phyloP scores from a whole-genome alignment of 495 filamentous ascomycete genomes.

The Aspergillus sclerotiicarbonarius region DNA sequence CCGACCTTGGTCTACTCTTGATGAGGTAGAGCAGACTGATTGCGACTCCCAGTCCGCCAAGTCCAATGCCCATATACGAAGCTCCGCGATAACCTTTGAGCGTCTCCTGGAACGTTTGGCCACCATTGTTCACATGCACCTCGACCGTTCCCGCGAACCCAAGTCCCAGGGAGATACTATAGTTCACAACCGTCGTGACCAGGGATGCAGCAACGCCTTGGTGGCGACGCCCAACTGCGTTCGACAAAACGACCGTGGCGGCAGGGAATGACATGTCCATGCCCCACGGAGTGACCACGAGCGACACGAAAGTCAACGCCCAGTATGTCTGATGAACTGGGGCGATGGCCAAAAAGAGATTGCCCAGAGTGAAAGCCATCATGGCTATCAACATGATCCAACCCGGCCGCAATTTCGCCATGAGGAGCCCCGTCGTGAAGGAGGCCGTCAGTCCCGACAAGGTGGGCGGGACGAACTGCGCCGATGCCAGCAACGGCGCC shows the following conservation, averaged over 20 bases:
- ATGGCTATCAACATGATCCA: constrained; percentile 53
- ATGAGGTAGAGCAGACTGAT: constrained; percentile 15
- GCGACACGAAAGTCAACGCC: constrained; percentile 45
- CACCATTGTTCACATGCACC: constrained; percentile 46
- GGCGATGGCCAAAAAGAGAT: constrained; percentile 31
- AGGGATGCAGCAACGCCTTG: constrained; percentile 57
- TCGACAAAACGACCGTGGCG: constrained; percentile 34
- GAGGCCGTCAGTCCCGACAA: constrained; percentile 40
- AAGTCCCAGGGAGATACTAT: constrained; percentile 63
- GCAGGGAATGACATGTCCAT: constrained; percentile 49
- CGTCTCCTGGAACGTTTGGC: constrained; percentile 20
- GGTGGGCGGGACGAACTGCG: constrained; percentile 36
- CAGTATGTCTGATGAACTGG: constrained; percentile 45
- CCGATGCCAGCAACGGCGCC: constrained; percentile 37
- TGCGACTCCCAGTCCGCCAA: constrained; percentile 26
- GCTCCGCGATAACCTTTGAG: constrained; percentile 40
- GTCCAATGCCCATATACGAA: constrained; percentile 37
- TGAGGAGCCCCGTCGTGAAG: constrained; percentile 42
- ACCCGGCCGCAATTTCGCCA: constrained; percentile 33
- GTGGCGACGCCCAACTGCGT: constrained; percentile 33
- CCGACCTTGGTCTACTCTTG: constrained; percentile 4
- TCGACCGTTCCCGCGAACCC: constrained; percentile 67
- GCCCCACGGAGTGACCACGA: constrained; percentile 50
- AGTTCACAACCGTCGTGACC: constrained; percentile 65
- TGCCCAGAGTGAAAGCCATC: constrained; percentile 40